phyloP scores from a whole-genome alignment of 768 basidiomycete genomes.

The Boletellus sp. region DNA sequence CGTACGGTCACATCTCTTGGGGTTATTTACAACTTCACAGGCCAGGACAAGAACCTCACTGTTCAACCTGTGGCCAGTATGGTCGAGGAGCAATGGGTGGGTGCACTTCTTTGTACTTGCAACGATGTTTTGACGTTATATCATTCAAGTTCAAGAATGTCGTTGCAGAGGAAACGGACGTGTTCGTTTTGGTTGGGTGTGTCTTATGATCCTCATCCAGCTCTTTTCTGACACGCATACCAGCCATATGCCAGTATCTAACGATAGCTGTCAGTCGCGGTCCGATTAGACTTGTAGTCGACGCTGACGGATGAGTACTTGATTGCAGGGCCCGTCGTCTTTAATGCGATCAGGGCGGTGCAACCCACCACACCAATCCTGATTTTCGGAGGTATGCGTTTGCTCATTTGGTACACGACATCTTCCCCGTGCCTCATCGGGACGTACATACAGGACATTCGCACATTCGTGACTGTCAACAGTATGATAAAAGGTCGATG shows the following conservation, averaged over 20 bases:
- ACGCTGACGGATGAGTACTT: not conserved
- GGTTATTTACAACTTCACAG: slow-evolving; percentile 72
- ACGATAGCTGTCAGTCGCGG: slow-evolving; percentile 55
- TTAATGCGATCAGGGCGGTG: slow-evolving; percentile 65
- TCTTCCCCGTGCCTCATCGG: not conserved
- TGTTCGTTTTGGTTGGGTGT: slow-evolving; percentile 72
- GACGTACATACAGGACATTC: slow-evolving; percentile 45
- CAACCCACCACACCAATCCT: slow-evolving; percentile 77
- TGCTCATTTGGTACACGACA: not conserved
- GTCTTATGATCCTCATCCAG: slow-evolving; percentile 11
- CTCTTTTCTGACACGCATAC: not conserved
- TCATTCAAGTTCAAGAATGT: slow-evolving; percentile 64
- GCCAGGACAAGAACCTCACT: slow-evolving; percentile 66
- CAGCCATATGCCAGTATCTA: slow-evolving; percentile 80
- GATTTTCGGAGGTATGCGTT: slow-evolving; percentile 64
- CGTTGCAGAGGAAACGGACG: slow-evolving; percentile 75
- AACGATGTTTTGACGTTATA: not conserved
- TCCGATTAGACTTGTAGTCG: not conserved
- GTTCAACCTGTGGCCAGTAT: slow-evolving; percentile 71
- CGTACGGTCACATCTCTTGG: slow-evolving; percentile 76
- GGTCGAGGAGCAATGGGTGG: slow-evolving; percentile 77
- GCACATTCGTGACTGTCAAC: slow-evolving; percentile 27
- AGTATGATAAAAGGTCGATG: slow-evolving; percentile 22
- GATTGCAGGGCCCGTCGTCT: slow-evolving; percentile 61
- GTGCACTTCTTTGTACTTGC: slow-evolving; percentile 4